Base-by-base conservation (phyloP, 306 rosid genomes). In the Trifolium pratense region DNA sequence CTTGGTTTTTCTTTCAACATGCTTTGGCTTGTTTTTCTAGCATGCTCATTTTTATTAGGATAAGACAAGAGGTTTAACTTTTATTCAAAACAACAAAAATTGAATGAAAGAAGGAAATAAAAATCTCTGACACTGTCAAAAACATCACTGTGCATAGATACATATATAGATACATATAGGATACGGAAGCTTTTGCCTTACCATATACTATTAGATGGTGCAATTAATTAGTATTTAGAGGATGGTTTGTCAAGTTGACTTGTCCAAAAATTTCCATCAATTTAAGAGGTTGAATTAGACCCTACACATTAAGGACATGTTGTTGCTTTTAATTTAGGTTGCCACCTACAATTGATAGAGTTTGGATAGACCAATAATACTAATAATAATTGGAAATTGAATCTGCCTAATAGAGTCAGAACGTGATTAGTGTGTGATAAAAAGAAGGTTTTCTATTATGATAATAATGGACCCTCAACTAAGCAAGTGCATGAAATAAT, bases 11-110 rank as follows among this genome's bases (percentile, higher is more conserved):
- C 66, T 66, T 43, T 52, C 65, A 68, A 48, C 65, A 40, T 61
- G 76, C 7, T 69, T 78, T 79, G 71, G 64, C 75, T 66, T 40
- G 63, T 63, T 64, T 69, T 49, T 48, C 48, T 51, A 26, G 34
- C 71, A 7, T 78, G 36, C 60, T 62, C 78, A 75, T 56, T n/a
- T n/a, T 43, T 57, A 34, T 64, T 32, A 74, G 52, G 51, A 74
- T 55, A 20, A 37, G 68, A 75, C 70, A 65, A 29, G 58, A 64
- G 36, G 34, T 48, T 49, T 74, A 32, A 37, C 31, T 43, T 51
- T 66, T 23, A 23, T 72, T 4, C 77, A 75, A 56, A 61, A 75
- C 69, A 61, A 79, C 17, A 36, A 14, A 79, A 39, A 14, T 40
- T 46, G 42, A 61, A 51, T 40, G 72, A 78, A 61, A 70, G 70